Evolutionary conservation across 495 filamentous ascomycete genomes (phyloP).

Genomic region (Talaromyces wortmannii): DNA sequence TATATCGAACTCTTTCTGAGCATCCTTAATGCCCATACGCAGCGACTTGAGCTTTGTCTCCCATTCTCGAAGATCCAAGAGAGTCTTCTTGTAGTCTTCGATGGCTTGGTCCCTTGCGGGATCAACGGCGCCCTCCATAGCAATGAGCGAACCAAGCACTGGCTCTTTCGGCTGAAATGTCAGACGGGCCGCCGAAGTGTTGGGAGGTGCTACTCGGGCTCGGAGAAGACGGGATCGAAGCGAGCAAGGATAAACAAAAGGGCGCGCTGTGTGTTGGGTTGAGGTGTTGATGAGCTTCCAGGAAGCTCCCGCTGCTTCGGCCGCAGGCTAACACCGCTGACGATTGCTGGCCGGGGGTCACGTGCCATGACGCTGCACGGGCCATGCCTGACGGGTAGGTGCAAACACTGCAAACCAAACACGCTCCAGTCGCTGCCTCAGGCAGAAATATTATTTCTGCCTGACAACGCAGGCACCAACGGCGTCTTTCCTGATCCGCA

Average conservation of each 20-base stretch:
- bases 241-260: neutral
- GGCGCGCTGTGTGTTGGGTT: neutral
- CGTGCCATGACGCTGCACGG: neutral
- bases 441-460: neutral
- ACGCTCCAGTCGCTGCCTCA: too few species aligned
- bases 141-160: slow-evolving; percentile 11
- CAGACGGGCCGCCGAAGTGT: neutral
- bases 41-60: slow-evolving; percentile 92
- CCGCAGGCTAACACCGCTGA: neutral
- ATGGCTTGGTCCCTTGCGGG: slow-evolving; percentile 77
- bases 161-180: neutral
- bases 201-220: too few species aligned
- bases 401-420: slow-evolving; percentile 1
- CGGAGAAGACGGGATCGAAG: too few species aligned
- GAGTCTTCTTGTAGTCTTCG: slow-evolving; percentile 82
- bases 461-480: neutral
- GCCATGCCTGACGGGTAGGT: neutral
- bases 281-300: neutral
- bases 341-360: slow-evolving; percentile 1
- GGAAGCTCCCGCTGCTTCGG: slow-evolving; percentile 1
- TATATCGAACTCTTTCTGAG: slow-evolving; percentile 90
- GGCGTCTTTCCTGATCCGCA: neutral
- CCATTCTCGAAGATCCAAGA: slow-evolving; percentile 96
- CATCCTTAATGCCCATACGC: slow-evolving; percentile 86
- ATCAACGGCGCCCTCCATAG: slow-evolving; percentile 44